Evolutionary conservation across 176 grass and related monocot species (phyloP), one percentile per base, ranked within the genome.

Genomic region (Juncus effusus): DNA sequence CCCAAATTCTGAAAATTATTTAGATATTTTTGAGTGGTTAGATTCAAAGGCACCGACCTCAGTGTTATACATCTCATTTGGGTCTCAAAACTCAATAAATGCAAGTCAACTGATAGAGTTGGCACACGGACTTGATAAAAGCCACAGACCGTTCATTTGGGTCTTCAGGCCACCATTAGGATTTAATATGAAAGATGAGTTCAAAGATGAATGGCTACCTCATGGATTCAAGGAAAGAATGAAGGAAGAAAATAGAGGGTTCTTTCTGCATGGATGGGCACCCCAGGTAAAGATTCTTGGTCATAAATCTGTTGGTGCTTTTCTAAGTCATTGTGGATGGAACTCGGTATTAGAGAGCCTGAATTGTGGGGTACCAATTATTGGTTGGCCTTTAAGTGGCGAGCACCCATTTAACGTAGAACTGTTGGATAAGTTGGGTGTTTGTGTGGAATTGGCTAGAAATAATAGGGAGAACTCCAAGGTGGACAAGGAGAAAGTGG

Each of bases 241-340:
- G 39, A 10, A 44, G 7, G 36, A 19, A 6, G 37, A 77, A 2
- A 42, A 42, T 7, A 67, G 10, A 44, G 64, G 75, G 4, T 10
- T 67, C 4, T 9, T 77, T 40, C 13, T 61, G 62, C 50, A 50
- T 28, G 63, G 15, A 4, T 77, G 75, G 75, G 75, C 54, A 2
- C 75, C 75, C 37, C 75, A 77, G 62, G 6, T 68, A 10, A 54
- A 47, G 40, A 60, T 67, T 12, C 51, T 77, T 36, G 38, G 52
- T 38, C 75, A 77, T 45, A 14, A 16, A 42, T 57, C 75, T 4
- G 38, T 51, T 7, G 75, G 75, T 13, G 75, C 63, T 16, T 77
- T 77, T 55, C 4, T 77, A 37, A 77, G 75, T 56, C 75, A 77
- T 65, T 77, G 75, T 40, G 75, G 67, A 38, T 72, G 67, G 67